phyloP scores from a whole-genome alignment of 2,329 filamentous ascomycete genomes.

The Aspergillus transmontanensis region DNA sequence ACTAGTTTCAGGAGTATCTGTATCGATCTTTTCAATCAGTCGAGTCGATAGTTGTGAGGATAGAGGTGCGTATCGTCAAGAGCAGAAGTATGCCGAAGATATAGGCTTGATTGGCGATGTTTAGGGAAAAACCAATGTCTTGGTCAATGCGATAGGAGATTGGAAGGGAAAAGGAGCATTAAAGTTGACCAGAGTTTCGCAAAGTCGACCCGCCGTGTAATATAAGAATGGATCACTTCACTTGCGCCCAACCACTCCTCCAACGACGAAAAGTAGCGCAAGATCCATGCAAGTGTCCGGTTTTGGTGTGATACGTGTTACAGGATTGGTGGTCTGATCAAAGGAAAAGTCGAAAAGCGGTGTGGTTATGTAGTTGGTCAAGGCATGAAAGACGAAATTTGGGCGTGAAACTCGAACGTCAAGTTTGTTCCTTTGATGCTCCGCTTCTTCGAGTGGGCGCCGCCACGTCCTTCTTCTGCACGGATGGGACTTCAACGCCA shows the following conservation, averaged over 20 bases:
- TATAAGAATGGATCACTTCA: constrained; percentile 5
- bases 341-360: constrained; percentile 16
- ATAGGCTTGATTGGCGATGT: neutral
- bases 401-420: constrained; percentile 11
- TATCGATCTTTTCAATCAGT: neutral
- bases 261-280: constrained; percentile 13
- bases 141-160: neutral
- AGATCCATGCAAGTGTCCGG: constrained; percentile 18
- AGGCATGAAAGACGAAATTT: constrained; percentile 6
- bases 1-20: neutral
- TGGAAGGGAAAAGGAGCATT: neutral
- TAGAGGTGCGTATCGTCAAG: neutral
- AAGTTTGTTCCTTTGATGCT: neutral
- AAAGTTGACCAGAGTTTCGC: neutral
- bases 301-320: constrained; percentile 15
- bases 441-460: neutral
- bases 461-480: constrained; percentile 2
- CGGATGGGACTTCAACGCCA: neutral
- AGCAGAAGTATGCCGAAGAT: neutral
- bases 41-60: neutral
- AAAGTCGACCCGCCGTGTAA: constrained; percentile 2
- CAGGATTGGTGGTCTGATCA: constrained; percentile 20
- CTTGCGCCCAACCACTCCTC: constrained; percentile 15
- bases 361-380: constrained; percentile 13
- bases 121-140: neutral